Conservation (phyloP, 495 filamentous ascomycete species). For the Pyronema domesticum region DNA sequence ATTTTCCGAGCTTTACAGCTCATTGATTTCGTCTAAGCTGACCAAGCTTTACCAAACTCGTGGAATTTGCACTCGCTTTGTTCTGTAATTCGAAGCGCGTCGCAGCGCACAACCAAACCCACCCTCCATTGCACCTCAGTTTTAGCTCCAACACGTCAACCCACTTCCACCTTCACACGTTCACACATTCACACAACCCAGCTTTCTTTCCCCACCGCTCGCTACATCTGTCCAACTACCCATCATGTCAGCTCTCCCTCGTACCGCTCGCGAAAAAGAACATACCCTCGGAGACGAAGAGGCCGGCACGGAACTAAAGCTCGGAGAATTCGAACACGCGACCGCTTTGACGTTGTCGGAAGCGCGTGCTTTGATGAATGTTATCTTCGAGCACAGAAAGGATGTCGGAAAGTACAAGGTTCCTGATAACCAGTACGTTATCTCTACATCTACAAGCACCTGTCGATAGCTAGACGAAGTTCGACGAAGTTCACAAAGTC, state of each 20-base stretch:
- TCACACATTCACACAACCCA: slow-evolving; percentile 1
- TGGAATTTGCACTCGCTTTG: too few species aligned
- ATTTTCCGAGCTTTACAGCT: too few species aligned
- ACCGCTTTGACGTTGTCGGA: slow-evolving; percentile 78
- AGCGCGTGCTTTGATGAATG: slow-evolving; percentile 78
- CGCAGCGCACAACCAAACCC: too few species aligned
- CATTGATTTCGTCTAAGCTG: too few species aligned
- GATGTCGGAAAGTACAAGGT: slow-evolving; percentile 41
- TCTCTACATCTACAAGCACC: not conserved
- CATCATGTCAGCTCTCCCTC: slow-evolving; percentile 1
- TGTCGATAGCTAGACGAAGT: not conserved
- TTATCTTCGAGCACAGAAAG: slow-evolving; percentile 57
- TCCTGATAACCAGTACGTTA: slow-evolving; percentile 45
- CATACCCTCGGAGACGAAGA: slow-evolving; percentile 70
- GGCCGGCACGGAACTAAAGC: slow-evolving; percentile 57
- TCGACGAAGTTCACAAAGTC: not conserved
- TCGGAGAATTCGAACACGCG: slow-evolving; percentile 82
- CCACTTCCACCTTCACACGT: slow-evolving; percentile 8
- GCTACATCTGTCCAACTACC: not conserved
- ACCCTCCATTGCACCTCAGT: too few species aligned
- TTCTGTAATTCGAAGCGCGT: too few species aligned
- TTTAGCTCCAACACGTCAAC: too few species aligned
- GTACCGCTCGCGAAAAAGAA: slow-evolving; percentile 55
- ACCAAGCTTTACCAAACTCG: too few species aligned
- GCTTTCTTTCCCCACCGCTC: slow-evolving; percentile 1